Evolutionary conservation across 306 rosid genomes (phyloP), one percentile per base, ranked within the genome.

Genomic region (Leucaena leucocephala): DNA sequence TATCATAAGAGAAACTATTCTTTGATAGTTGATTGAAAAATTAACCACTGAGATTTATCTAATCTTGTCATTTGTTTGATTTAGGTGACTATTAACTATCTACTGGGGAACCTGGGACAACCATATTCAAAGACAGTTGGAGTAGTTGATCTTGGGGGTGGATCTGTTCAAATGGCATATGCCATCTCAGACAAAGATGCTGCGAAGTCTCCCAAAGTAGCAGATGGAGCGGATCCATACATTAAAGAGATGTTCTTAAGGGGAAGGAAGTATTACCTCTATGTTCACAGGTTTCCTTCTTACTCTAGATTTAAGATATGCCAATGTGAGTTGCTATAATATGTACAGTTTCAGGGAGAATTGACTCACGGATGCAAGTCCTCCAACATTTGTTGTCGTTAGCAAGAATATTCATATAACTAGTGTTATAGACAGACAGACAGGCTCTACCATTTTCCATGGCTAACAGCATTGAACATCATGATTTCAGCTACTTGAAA

Each of bases 131-230:
- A 90, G 15, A 94, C 98, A 21, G 98, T 92, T 78, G 98, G 97
- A 68, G 94, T 94, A 59, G 94, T 94, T 76, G 98, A 94, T 85
- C 98, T 94, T 82, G 98, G 98, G 11, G 98, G 98, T 81, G 98
- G 98, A 72, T 93, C 98, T 76, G 97, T 94, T 80, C 98, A 94
- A 83, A 94, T 94, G 97, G 98, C 98, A 71, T 94, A 94, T 83
- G 96, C 96, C 48, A 88, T 92, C 82, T 90, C 98, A 0, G 96
- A 92, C 80, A 33, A 80, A 19, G 90, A 81, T 89, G 94, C 94
- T 80, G 85, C 85, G 64, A 81, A 76, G 83, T 92, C 96, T 81
- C 92, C 97, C 22, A 84, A 82, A 73, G 43, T 79, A 76, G 65
- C 86, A 13, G 85, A 83, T 65, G 91, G 87, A 57, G 94, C 84